Evolutionary conservation across 2,329 filamentous ascomycete species (phyloP), one percentile per base, ranked within the genome.

Genomic region (Ascosphaera aggregata): DNA sequence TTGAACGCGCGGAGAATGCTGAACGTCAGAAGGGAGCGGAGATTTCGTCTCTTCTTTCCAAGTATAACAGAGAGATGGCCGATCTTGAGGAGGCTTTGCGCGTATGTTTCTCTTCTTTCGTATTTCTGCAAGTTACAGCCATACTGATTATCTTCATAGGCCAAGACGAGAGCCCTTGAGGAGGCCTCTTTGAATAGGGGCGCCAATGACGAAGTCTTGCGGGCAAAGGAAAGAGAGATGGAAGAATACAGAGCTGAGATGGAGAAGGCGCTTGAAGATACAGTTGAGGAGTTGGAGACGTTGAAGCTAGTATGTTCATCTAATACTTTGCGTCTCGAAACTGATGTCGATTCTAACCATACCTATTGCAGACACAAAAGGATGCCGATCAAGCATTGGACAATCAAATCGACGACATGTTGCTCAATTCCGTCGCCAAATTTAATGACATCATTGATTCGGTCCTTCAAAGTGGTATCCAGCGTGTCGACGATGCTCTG

Each of bases 391-490:
- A 76, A 44, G 82, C 76, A 2, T 65, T 93, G 40, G 86, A 95
- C 51, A 79, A 80, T 24, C 81, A 93, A 55, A 82, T 98, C 44
- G 86, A 95, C 56, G 77, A 78, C 34, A 69, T 98, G 44, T 75
- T 95, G 43, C 67, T 89, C 47, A 71, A 82, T 44, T 91, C 84
- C 50, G 67, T 94, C 37, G 72, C 78, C 54, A 94, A 93, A 66
- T 86, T 98, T 56, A 89, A 92, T 61, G 84, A 92, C 49, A 86
- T 98, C 39, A 92, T 98, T 48, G 89, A 98, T 56, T 93, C 86
- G 0, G 89, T 98, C 2, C 65, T 98, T 31, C 85, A 95, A 54
- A 77, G 81, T 37, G 89, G 85, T 47, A 82, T 95, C 17, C 76
- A 89, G 50, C 77, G 89, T 35, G 85, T 98, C 11, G 89, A 98